Conservation (phyloP, 768 basidiomycete genomes). For the Trametes cinnabarina region DNA sequence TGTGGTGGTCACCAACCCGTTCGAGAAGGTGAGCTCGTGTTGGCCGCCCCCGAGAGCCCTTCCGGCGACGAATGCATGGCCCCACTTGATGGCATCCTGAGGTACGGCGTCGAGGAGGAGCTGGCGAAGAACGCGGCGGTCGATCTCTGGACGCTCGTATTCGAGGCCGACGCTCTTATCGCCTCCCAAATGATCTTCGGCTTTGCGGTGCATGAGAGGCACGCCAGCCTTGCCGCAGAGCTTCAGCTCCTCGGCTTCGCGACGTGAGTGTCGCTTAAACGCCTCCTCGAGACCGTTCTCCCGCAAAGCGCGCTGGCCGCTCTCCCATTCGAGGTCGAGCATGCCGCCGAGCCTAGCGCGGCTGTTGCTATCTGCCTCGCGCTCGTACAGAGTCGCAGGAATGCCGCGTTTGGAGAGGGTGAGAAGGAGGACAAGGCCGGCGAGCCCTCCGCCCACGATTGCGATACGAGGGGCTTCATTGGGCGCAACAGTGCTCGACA, state of each 20-base stretch:
- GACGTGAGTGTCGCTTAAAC: neutral
- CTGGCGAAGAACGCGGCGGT: constrained; percentile 12
- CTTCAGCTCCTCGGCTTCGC: constrained; percentile 6
- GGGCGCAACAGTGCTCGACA: no score
- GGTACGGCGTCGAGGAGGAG: constrained; percentile 18
- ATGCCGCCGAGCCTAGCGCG: constrained; percentile 6
- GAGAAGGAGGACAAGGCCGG: constrained; percentile 1
- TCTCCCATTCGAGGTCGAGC: constrained; percentile 7
- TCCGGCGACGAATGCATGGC: constrained; percentile 37
- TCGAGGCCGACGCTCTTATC: neutral
- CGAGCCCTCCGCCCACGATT: constrained; percentile 3
- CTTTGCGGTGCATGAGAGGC: neutral
- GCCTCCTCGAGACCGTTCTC: constrained; percentile 9
- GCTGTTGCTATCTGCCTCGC: neutral
- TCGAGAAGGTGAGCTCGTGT: constrained; percentile 14
- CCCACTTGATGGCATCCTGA: constrained; percentile 38
- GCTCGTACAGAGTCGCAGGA: constrained; percentile 5
- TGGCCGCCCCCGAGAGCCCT: constrained; percentile 28
- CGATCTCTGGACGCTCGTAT: constrained; percentile 12
- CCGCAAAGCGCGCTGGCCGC: constrained; percentile 7
- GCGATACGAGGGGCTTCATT: neutral
- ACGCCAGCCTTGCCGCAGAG: constrained; percentile 7
- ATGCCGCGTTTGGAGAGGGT: constrained; percentile 6
- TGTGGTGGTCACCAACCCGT: neutral
- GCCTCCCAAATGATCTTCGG: neutral